Base-by-base conservation (phyloP, 2,329 filamentous ascomycete genomes). In the Verticillium tricorpus region DNA sequence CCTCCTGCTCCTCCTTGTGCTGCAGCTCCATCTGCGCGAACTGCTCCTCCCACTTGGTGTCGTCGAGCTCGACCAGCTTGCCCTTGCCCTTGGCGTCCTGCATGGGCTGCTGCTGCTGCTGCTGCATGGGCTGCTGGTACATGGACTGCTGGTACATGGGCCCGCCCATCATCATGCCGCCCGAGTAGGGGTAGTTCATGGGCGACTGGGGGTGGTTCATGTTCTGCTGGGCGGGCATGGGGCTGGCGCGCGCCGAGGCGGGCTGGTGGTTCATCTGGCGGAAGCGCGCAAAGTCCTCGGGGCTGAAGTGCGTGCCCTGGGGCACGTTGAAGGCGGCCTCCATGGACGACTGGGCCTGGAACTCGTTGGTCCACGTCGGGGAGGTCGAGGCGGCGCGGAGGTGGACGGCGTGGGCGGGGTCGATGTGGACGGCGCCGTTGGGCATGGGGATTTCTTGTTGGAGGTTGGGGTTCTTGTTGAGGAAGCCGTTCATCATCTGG, bases 31-130 rank as follows among this genome's bases (percentile, higher is more conserved):
- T 88, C 76, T 95, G 87, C 62, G 92, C 91, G 75, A 99, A 99
- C 75, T 98, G 93, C 69, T 93, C 92, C 77, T 98, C 94, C 95
- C 95, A 98, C 72, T 96, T 90, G 71, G 89, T 82, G 69, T 99
- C 94, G 73, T 97, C 92, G 28, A 98, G 85, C 78, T 98, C 95
- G 14, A 98, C 89, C 78, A 98, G 86, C 76, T 96, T 96, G 45
- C 91, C 93, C 74, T 98, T 98, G 63, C 90, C 91, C 75, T 93
- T 90, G 58, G 77, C 80, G 66, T 85, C 82, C 59, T 77, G 75
- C 62, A 79, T 77, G 69, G 80, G 80, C 66, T 78, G 72, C 65
- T 78, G 78, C 70, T 81, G 71, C 69, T 81, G 72, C 68, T 82
- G 77, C 67, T 80, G 81, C 80, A 89, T 88, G 63, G 82, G 77